phyloP scores from a whole-genome alignment of 331 rosid species.

The Rhamnella rubrinervis region DNA sequence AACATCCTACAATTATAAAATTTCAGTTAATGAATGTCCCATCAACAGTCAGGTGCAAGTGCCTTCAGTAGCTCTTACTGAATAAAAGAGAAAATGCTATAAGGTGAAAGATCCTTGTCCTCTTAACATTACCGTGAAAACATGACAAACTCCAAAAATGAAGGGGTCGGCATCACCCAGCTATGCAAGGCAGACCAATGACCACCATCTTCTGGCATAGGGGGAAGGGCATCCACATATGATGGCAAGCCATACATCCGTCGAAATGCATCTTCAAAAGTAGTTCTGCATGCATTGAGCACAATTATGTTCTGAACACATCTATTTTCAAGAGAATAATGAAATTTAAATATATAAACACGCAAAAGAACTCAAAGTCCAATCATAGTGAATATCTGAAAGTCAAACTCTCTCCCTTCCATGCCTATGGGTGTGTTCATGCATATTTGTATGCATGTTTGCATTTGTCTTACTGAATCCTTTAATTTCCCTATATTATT shows the following conservation, averaged over 20 bases:
- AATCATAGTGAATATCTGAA: neutral
- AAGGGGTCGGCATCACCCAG: conserved; percentile 99
- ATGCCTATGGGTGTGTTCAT: neutral
- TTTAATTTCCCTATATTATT: too few species aligned
- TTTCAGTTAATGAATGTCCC: conserved; percentile 26
- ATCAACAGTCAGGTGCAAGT: conserved; percentile 10
- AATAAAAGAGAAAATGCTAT: conserved; percentile 9
- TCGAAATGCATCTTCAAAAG: conserved; percentile 77
- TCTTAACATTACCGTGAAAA: conserved; percentile 67
- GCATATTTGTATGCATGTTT: neutral
- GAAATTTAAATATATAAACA: neutral
- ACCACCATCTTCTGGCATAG: conserved; percentile 92
- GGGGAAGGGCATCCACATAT: conserved; percentile 74
- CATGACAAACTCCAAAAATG: conserved; percentile 86
- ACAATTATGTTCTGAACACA: neutral
- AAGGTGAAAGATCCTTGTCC: neutral
- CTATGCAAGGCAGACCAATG: conserved; percentile 91
- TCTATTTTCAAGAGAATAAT: conserved; percentile 8
- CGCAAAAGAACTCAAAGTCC: neutral
- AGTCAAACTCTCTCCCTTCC: neutral
- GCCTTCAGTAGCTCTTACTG: conserved; percentile 5
- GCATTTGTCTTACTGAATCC: neutral
- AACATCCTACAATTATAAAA: conserved; percentile 64
- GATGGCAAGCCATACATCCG: conserved; percentile 64
- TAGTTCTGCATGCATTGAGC: conserved; percentile 53